These are phyloP conservation scores for Hymenoscyphus albidus DNA, from an alignment of 2,329 filamentous ascomycete species.

Conservation along the genomic window DNA sequence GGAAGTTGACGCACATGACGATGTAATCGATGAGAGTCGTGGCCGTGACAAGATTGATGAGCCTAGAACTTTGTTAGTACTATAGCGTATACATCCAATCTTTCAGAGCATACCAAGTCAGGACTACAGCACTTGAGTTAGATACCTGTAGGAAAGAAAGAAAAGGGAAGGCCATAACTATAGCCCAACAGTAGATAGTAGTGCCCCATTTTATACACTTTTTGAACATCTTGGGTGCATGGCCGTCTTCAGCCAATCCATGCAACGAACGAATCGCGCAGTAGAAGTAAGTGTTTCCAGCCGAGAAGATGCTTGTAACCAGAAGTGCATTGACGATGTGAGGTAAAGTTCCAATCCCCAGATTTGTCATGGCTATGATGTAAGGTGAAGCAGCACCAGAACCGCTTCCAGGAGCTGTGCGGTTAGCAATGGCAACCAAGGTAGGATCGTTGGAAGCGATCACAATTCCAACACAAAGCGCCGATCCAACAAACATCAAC, in stretches of 20 bases:
- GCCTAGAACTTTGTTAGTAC: not conserved
- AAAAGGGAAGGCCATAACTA: slow-evolving; percentile 53
- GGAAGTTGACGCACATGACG: slow-evolving; percentile 64
- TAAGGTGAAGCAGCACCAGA: slow-evolving; percentile 40
- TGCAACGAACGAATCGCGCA: slow-evolving; percentile 66
- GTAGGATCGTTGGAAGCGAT: slow-evolving; percentile 60
- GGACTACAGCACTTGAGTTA: slow-evolving; percentile 42
- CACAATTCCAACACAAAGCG: slow-evolving; percentile 62
- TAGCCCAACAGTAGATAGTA: slow-evolving; percentile 55
- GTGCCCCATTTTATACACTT: slow-evolving; percentile 60
- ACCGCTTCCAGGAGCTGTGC: slow-evolving; percentile 45
- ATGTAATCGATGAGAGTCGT: slow-evolving; percentile 63
- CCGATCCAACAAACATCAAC: slow-evolving; percentile 66
- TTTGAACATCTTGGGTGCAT: slow-evolving; percentile 59
- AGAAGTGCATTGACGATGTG: slow-evolving; percentile 62
- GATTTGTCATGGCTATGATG: slow-evolving; percentile 59
- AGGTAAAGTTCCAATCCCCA: slow-evolving; percentile 61
- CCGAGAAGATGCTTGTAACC: slow-evolving; percentile 53
- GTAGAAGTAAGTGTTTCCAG: slow-evolving; percentile 59
- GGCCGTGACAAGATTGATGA: slow-evolving; percentile 45
- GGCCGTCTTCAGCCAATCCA: slow-evolving; percentile 61
- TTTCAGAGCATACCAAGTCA: slow-evolving; percentile 34
- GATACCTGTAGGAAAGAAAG: slow-evolving; percentile 66
- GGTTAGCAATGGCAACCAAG: slow-evolving; percentile 40
- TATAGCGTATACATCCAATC: not conserved